These are phyloP conservation scores for Mycena maculata DNA, from an alignment of 768 basidiomycete genomes.

Conservation along the genomic window DNA sequence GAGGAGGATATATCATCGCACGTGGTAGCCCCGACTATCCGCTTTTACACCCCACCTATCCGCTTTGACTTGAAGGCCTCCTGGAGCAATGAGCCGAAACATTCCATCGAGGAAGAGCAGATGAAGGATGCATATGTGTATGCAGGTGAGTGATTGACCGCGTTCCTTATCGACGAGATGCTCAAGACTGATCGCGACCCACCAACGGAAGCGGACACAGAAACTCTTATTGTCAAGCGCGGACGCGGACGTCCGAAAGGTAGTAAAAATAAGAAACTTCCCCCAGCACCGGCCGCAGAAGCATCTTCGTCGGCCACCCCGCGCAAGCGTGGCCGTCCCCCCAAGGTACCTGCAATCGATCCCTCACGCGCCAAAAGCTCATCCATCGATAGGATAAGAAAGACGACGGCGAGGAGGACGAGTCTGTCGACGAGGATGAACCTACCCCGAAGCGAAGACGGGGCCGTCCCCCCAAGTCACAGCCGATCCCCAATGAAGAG, in stretches of 20 bases:
- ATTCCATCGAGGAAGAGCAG: no score
- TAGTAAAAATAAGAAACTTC: conserved; percentile 75
- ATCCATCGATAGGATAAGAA: conserved; percentile 33
- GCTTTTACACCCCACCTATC: no score
- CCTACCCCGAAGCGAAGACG: conserved; percentile 72
- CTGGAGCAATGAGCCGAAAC: no score
- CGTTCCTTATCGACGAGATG: no score
- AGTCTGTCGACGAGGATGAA: conserved; percentile 56
- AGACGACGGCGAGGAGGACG: conserved; percentile 32
- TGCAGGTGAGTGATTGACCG: no score
- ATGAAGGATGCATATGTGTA: no score
- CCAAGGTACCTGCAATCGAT: conserved; percentile 59
- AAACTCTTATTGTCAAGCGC: conserved; percentile 78
- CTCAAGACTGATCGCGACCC: no score
- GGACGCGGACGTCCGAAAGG: conserved; percentile 91
- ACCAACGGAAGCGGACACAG: no score
- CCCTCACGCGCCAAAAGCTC: conserved; percentile 36
- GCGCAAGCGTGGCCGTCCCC: conserved; percentile 75
- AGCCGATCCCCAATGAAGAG: conserved; percentile 64
- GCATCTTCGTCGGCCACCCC: conserved; percentile 50
- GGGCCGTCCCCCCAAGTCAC: conserved; percentile 82
- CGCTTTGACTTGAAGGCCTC: no score
- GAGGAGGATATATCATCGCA: no score
- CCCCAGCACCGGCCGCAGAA: conserved; percentile 47
- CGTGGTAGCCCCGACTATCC: no score